These are phyloP conservation scores for Allantophomopsis lycopodina DNA, from an alignment of 2,329 filamentous ascomycete species.

Conservation along the genomic window DNA sequence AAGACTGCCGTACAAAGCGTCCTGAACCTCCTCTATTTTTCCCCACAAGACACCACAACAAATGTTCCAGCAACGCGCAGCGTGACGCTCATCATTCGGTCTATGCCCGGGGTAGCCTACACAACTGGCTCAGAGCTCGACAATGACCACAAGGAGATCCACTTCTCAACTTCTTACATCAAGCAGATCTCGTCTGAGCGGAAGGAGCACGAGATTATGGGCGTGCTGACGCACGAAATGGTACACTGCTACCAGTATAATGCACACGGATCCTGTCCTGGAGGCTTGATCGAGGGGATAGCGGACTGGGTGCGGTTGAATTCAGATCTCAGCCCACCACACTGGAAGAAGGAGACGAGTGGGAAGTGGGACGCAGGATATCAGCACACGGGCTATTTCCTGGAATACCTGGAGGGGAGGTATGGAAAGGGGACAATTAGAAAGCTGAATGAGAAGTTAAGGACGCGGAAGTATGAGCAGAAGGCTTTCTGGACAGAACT, in stretches of 20 bases:
- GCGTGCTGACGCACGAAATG: conserved; percentile 82
- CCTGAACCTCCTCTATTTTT: conserved; percentile 55
- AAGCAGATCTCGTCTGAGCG: conserved; percentile 24
- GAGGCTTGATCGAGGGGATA: conserved; percentile 78
- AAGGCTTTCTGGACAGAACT: conserved; percentile 53
- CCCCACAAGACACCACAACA: conserved; percentile 25
- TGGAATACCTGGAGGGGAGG: conserved; percentile 67
- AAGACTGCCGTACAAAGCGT: conserved; percentile 52
- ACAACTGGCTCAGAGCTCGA: conserved; percentile 72
- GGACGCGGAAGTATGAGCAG: conserved; percentile 46
- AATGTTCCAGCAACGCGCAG: conserved; percentile 55
- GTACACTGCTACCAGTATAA: conserved; percentile 92
- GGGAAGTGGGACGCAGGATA: conserved; percentile 81
- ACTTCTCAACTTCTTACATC: conserved; percentile 72
- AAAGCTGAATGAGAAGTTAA: conserved; percentile 52
- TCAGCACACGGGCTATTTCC: conserved; percentile 80
- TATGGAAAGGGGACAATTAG: conserved; percentile 46
- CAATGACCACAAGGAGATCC: conserved; percentile 81
- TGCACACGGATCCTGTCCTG: conserved; percentile 44
- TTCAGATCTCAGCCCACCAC: conserved; percentile 59
- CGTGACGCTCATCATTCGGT: conserved; percentile 68
- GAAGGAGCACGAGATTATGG: conserved; percentile 53
- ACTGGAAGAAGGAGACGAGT: conserved; percentile 52
- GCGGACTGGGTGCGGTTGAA: conserved; percentile 84
- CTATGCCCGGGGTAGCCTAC: conserved; percentile 79